phyloP scores from a whole-genome alignment of 768 basidiomycete genomes.

The Amanita pallidorosea region DNA sequence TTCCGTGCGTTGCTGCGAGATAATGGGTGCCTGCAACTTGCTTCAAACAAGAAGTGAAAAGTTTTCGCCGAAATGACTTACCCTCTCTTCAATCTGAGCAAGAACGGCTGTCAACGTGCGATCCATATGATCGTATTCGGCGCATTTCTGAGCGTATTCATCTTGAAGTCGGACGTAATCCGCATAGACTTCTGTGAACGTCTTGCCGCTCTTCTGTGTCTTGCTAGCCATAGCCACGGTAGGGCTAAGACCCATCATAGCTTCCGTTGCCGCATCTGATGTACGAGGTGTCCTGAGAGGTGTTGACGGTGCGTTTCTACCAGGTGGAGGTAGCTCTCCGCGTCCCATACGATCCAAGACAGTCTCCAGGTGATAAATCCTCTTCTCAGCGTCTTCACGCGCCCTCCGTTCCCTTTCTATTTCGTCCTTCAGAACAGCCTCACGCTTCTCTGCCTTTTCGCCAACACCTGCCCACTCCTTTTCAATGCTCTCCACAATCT shows the following conservation, averaged over 20 bases:
- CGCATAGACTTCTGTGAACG: constrained; percentile 89
- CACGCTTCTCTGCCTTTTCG: constrained; percentile 57
- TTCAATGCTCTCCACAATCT: constrained; percentile 75
- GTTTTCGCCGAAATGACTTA: constrained; percentile 25
- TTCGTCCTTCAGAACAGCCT: constrained; percentile 57
- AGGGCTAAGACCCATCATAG: constrained; percentile 68
- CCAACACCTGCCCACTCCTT: constrained; percentile 70
- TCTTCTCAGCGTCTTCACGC: constrained; percentile 62
- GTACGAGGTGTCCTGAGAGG: constrained; percentile 30
- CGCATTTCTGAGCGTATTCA: constrained; percentile 63
- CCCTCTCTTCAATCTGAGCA: constrained; percentile 85
- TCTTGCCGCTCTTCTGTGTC: constrained; percentile 74
- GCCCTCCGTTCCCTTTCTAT: constrained; percentile 59
- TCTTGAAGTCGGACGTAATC: constrained; percentile 84
- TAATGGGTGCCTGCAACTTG: constrained; percentile 66
- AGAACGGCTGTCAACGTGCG: constrained; percentile 70
- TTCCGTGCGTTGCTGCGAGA: constrained; percentile 83
- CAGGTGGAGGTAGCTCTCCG: constrained; percentile 57
- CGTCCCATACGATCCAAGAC: constrained; percentile 63
- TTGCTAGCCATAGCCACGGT: constrained; percentile 80
- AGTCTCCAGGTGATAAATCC: constrained; percentile 59
- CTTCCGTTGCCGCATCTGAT: constrained; percentile 35
- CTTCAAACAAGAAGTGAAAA: constrained; percentile 1
- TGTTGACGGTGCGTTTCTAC: constrained; percentile 36
- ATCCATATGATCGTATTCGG: constrained; percentile 81